Percentiles rank a stretch among this genome's conserved stretches.
These are phyloP conservation scores for Terana coerulea DNA, from an alignment of 768 basidiomycete genomes.

Conservation along the genomic window DNA sequence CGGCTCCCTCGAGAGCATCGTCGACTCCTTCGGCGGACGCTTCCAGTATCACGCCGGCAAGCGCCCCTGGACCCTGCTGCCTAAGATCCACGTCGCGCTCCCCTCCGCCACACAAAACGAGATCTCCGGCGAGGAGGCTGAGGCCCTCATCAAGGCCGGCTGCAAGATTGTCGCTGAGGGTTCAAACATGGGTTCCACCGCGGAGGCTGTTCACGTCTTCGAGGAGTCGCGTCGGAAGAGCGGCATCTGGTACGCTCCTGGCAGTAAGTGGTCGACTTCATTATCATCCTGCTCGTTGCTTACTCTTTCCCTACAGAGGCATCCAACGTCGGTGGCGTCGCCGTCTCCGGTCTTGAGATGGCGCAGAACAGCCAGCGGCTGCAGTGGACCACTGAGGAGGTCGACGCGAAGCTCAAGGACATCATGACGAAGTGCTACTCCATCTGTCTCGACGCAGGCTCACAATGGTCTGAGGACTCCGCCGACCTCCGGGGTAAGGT, in stretches of 20 bases:
- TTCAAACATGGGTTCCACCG: constrained; percentile 74
- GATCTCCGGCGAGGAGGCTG: constrained; percentile 63
- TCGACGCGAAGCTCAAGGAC: constrained; percentile 63
- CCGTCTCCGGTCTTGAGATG: constrained; percentile 78
- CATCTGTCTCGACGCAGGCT: constrained; percentile 54
- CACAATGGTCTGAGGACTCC: constrained; percentile 51
- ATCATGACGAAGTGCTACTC: constrained; percentile 69
- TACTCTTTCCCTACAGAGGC: constrained; percentile 32
- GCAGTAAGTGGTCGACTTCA: constrained; percentile 41
- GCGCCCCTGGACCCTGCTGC: constrained; percentile 66
- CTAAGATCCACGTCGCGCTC: constrained; percentile 61
- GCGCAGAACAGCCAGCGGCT: constrained; percentile 71
- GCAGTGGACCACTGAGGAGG: constrained; percentile 57
- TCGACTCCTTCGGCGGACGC: constrained; percentile 30
- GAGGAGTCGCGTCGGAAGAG: constrained; percentile 55
- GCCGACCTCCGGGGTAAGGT: constrained; percentile 31
- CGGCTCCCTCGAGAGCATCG: constrained; percentile 36
- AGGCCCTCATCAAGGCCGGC: constrained; percentile 66
- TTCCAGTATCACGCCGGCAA: constrained; percentile 52
- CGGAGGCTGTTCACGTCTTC: constrained; percentile 70
- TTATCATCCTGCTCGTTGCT: background rate
- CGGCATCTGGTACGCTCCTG: constrained; percentile 68
- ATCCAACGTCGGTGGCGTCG: constrained; percentile 71
- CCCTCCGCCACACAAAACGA: constrained; percentile 74
- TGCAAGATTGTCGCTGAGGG: constrained; percentile 72